These are phyloP conservation scores for Crucibulum laeve DNA, from an alignment of 768 basidiomycete genomes.

Conservation along the genomic window DNA sequence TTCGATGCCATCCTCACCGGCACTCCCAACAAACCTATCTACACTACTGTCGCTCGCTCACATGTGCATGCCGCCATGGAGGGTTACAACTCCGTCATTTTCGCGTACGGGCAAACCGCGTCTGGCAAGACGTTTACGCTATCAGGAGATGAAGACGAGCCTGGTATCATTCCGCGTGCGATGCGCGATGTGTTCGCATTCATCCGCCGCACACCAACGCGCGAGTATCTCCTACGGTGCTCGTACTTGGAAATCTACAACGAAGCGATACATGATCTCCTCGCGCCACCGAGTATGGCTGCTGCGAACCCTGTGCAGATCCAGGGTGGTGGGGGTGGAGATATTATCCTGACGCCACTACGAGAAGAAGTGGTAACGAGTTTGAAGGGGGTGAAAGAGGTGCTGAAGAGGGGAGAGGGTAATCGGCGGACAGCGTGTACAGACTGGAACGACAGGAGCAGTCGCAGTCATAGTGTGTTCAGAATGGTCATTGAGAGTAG, in stretches of 20 bases:
- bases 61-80: slow-evolving; percentile 93
- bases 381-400: slow-evolving; percentile 79
- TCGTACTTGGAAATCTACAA: slow-evolving; percentile 99
- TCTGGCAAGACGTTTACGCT: slow-evolving; percentile 59
- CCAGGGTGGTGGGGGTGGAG: slow-evolving; percentile 57
- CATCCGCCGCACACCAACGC: slow-evolving; percentile 69
- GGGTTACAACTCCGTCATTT: slow-evolving; percentile 93
- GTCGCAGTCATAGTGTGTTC: slow-evolving; percentile 92
- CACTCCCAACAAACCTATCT: slow-evolving; percentile 75
- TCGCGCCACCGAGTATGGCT: slow-evolving; percentile 60
- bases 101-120: slow-evolving; percentile 90
- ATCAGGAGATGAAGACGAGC: slow-evolving; percentile 75
- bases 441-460: slow-evolving; percentile 98
- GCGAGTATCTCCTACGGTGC: slow-evolving; percentile 93
- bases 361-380: slow-evolving; percentile 94
- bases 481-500: slow-evolving; percentile 88
- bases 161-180: slow-evolving; percentile 91
- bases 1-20: slow-evolving; percentile 79
- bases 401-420: slow-evolving; percentile 81
- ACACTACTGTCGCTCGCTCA: slow-evolving; percentile 68
- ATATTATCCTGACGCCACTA: slow-evolving; percentile 69
- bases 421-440: slow-evolving; percentile 90
- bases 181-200: slow-evolving; percentile 89
- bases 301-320: slow-evolving; percentile 65
- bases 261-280: slow-evolving; percentile 80